These are phyloP conservation scores for Lactuca sativa DNA, from an alignment of 129 eudicot genomes.

Conservation along the genomic window DNA sequence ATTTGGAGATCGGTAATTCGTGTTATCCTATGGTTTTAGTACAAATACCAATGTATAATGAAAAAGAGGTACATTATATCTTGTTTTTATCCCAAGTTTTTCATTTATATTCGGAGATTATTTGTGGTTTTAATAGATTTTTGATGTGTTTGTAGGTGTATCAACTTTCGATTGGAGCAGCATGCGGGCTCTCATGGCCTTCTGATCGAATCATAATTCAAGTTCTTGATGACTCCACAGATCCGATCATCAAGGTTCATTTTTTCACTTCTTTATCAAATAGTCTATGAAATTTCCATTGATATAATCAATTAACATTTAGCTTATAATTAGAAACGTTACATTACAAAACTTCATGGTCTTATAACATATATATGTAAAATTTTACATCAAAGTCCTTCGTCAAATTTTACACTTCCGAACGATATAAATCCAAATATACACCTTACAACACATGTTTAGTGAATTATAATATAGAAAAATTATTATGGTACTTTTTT, in stretches of 20 bases:
- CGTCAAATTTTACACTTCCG: too few relatives aligned
- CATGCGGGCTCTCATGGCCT: slow-evolving; percentile 93
- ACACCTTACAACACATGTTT: too few relatives aligned
- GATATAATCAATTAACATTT: neutral
- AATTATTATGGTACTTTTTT: neutral
- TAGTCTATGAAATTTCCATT: neutral
- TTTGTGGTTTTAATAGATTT: neutral
- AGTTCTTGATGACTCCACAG: slow-evolving; percentile 94
- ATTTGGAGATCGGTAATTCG: slow-evolving; percentile 69
- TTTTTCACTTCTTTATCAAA: neutral
- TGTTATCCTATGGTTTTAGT: slow-evolving; percentile 85
- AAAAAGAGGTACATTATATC: slow-evolving; percentile 60
- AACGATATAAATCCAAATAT: too few relatives aligned
- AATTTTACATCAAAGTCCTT: too few relatives aligned
- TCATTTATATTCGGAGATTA: neutral
- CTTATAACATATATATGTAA: too few relatives aligned
- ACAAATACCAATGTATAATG: slow-evolving; percentile 91
- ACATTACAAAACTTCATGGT: neutral
- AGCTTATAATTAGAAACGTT: neutral
- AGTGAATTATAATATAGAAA: too few relatives aligned
- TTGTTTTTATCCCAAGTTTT: neutral
- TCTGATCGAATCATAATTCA: slow-evolving; percentile 80
- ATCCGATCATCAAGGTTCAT: slow-evolving; percentile 60
- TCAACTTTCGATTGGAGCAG: slow-evolving; percentile 96
- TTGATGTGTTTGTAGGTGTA: slow-evolving; percentile 48